Conservation (phyloP, 23 red algal species). For the Gracilariopsis chorda region DNA sequence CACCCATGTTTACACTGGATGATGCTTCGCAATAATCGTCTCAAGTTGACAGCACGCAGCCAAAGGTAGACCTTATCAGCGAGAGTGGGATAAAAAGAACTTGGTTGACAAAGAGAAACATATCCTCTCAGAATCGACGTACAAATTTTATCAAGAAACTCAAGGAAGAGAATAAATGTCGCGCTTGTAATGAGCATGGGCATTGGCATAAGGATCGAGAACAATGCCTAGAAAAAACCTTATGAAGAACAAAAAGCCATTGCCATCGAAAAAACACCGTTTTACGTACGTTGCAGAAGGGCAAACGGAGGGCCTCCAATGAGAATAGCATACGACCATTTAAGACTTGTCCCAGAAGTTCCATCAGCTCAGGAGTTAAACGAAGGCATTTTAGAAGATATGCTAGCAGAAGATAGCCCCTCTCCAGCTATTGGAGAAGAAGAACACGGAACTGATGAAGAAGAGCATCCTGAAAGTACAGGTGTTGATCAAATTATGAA, state of each 20-base stretch:
- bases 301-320: neutral
- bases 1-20: neutral
- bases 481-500: neutral
- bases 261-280: too few species aligned
- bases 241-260: too few species aligned
- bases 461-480: neutral
- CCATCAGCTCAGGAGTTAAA: neutral
- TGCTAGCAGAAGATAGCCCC: neutral
- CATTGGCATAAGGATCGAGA: neutral
- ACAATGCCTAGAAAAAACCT: too few species aligned
- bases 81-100: neutral
- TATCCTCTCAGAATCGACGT: neutral
- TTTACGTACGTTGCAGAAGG: too few species aligned
- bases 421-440: neutral
- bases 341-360: neutral
- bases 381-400: neutral
- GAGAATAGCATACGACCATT: neutral
- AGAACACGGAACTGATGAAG: neutral
- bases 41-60: neutral
- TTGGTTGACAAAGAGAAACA: neutral
- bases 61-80: neutral
- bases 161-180: neutral
- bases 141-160: neutral
- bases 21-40: neutral
- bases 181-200: neutral